Conservation (phyloP, 2,329 filamentous ascomycete species). For the Colletotrichum abscissum region DNA sequence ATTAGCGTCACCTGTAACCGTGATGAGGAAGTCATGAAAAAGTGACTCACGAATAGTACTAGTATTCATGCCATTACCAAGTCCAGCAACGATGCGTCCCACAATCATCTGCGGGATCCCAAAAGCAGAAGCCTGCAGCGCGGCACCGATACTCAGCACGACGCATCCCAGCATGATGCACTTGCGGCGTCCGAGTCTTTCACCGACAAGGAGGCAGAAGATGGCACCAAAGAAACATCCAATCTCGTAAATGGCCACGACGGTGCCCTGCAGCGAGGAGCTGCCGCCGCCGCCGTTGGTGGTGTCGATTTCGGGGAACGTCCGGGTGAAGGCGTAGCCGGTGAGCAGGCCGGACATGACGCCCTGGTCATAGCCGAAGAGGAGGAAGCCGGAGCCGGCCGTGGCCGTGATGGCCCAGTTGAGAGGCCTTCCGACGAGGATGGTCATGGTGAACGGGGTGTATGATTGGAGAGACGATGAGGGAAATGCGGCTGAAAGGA, state of each 20-base stretch:
- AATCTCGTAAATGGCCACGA: conserved; percentile 59
- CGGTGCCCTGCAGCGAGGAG: conserved; percentile 56
- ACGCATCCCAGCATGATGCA: conserved; percentile 53
- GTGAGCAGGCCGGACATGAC: conserved; percentile 48
- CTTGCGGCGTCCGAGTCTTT: conserved; percentile 54
- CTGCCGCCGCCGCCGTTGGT: conserved; percentile 46
- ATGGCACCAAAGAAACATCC: conserved; percentile 61
- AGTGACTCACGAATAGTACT: conserved; percentile 52
- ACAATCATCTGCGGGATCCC: conserved; percentile 55
- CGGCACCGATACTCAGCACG: conserved; percentile 54
- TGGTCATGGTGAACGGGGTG: conserved; percentile 17
- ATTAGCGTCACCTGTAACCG: neutral
- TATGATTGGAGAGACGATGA: neutral
- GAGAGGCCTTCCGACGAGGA: conserved; percentile 47
- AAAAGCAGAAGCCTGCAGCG: conserved; percentile 55
- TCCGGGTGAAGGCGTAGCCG: conserved; percentile 45
- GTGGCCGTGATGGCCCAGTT: conserved; percentile 51
- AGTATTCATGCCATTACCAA: conserved; percentile 60
- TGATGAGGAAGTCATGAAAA: neutral
- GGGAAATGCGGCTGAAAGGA: neutral
- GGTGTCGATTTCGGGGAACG: conserved; percentile 49
- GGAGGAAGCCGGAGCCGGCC: conserved; percentile 49
- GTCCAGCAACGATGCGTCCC: conserved; percentile 55
- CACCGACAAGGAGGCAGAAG: conserved; percentile 51
- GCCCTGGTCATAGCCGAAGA: conserved; percentile 37